Evolutionary conservation across 2,329 filamentous ascomycete species (phyloP).

Genomic region (Emericellopsis atlantica): DNA sequence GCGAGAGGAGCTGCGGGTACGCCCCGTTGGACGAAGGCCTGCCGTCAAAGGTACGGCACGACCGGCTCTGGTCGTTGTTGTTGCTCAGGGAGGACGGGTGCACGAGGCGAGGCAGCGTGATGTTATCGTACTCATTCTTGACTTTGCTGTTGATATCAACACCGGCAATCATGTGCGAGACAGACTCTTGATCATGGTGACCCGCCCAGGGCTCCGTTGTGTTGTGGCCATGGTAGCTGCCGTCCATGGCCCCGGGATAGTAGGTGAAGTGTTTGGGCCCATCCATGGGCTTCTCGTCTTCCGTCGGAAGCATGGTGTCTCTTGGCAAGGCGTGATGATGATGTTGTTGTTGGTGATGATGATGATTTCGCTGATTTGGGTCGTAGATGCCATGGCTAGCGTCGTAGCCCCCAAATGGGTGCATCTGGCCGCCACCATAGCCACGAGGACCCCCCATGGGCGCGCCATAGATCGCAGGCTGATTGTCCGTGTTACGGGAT

Average conservation of each 20-base stretch:
- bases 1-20: conserved; percentile 36
- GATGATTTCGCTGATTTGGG: conserved; percentile 1
- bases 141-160: conserved; percentile 24
- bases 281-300: conserved; percentile 37
- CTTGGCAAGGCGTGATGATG: conserved; percentile 29
- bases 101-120: conserved; percentile 32
- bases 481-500: conserved; percentile 11
- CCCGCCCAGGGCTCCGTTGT: conserved; percentile 37
- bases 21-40: conserved; percentile 38
- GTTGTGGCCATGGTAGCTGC: conserved; percentile 32
- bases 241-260: conserved; percentile 37
- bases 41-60: conserved; percentile 38
- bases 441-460: conserved; percentile 6
- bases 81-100: conserved; percentile 25
- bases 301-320: conserved; percentile 36
- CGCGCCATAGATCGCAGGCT: too few relatives aligned
- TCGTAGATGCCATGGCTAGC: conserved; percentile 22
- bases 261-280: conserved; percentile 41
- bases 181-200: conserved; percentile 19
- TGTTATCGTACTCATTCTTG: conserved; percentile 35
- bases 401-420: conserved; percentile 13
- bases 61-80: conserved; percentile 18
- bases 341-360: too few relatives aligned
- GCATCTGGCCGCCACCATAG: conserved; percentile 22
- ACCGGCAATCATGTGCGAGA: conserved; percentile 16